Evolutionary conservation across 352 stramenopile species (phyloP).

Genomic region (Pythium plurisporium): DNA sequence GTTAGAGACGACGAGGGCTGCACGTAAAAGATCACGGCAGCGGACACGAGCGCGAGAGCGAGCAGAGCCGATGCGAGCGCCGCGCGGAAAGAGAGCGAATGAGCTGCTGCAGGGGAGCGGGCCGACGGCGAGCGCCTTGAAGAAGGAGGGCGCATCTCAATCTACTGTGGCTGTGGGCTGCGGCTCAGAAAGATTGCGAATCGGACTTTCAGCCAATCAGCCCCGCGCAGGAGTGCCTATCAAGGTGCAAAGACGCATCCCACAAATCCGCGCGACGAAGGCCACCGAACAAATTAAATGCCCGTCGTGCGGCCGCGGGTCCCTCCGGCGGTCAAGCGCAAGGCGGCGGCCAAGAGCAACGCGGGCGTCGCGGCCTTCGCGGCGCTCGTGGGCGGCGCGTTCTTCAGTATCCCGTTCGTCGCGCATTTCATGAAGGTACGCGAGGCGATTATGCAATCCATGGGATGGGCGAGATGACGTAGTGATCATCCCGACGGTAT

Average conservation of each 20-base stretch:
- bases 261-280: background rate
- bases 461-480: background rate
- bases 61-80: constrained; percentile 11
- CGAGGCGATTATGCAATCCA: background rate
- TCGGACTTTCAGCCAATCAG: constrained; percentile 12
- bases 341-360: constrained; percentile 25
- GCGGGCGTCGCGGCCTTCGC: constrained; percentile 38
- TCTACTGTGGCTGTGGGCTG: too few species aligned
- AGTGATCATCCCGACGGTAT: background rate
- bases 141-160: too few species aligned
- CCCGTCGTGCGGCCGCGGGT: constrained; percentile 10
- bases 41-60: constrained; percentile 8
- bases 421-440: constrained; percentile 63
- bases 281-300: constrained; percentile 1
- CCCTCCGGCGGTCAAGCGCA: constrained; percentile 1
- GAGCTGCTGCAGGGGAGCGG: background rate
- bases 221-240: background rate
- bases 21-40: background rate
- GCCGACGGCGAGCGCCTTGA: background rate
- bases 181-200: constrained; percentile 4
- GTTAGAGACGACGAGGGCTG: background rate
- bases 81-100: constrained; percentile 13
- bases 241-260: background rate
- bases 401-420: constrained; percentile 73
- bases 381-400: constrained; percentile 42